A percentile compares a stretch with the other conserved stretches of the same genome.
Conservation (phyloP, 352 stramenopile species). For the Globisporangium barbulae region DNA sequence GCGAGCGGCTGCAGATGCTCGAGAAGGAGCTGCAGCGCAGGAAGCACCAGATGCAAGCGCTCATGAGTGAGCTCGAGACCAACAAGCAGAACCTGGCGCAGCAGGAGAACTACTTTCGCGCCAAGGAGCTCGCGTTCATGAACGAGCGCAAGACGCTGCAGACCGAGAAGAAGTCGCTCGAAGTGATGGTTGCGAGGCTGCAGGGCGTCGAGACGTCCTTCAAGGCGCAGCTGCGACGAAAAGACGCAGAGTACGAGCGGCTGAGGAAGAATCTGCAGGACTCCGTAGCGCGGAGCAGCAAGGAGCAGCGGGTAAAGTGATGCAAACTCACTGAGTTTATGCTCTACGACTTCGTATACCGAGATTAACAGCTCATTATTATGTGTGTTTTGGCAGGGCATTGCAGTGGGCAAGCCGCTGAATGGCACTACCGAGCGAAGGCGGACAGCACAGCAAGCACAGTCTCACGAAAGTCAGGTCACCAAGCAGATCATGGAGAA, state of each 20-base stretch:
- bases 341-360: background rate
- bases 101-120: constrained; percentile 61
- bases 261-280: constrained; percentile 73
- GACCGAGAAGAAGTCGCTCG: constrained; percentile 62
- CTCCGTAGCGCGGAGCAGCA: constrained; percentile 37
- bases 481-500: constrained; percentile 62
- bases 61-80: constrained; percentile 45
- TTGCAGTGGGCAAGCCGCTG: constrained; percentile 39
- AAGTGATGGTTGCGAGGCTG: constrained; percentile 46
- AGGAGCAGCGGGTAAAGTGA: constrained; percentile 47
- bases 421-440: constrained; percentile 40
- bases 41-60: constrained; percentile 37
- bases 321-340: background rate
- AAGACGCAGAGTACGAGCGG: constrained; percentile 74
- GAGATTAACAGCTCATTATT: background rate
- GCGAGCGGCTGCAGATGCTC: constrained; percentile 32
- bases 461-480: constrained; percentile 58
- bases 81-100: constrained; percentile 47
- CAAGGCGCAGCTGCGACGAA: constrained; percentile 68
- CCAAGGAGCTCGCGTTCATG: constrained; percentile 49
- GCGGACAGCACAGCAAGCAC: constrained; percentile 23
- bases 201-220: constrained; percentile 73
- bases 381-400: constrained; percentile 25
- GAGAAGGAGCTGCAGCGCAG: constrained; percentile 62
- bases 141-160: constrained; percentile 48